Conservation (phyloP, 352 stramenopile species). For the Phytophthora citricola region DNA sequence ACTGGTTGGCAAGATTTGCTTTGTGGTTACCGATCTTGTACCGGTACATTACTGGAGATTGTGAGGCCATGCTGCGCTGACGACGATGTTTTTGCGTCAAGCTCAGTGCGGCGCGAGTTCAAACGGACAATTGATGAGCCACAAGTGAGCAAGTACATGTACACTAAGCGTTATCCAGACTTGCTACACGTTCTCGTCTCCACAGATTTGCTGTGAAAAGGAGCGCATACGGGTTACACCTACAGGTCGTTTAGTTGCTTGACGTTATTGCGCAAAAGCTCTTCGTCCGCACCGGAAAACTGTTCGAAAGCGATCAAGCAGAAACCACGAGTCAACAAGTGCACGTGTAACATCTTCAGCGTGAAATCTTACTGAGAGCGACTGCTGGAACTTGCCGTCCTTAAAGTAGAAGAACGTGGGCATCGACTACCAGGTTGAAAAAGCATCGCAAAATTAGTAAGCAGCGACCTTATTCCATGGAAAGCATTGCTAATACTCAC, state of each 20-base stretch:
- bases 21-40: conserved; percentile 13
- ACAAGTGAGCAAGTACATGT: conserved; percentile 12
- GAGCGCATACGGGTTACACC: conserved; percentile 2
- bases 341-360: background rate
- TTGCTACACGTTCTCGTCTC: conserved; percentile 2
- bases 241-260: conserved; percentile 82
- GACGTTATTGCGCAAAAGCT: conserved; percentile 73
- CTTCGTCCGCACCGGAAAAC: conserved; percentile 88
- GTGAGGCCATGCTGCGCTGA: background rate
- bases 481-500: conserved; percentile 47
- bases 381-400: conserved; percentile 77
- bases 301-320: conserved; percentile 16
- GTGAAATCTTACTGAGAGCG: conserved; percentile 63
- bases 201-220: background rate
- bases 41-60: conserved; percentile 1
- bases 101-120: background rate
- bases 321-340: conserved; percentile 18
- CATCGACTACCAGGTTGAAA: conserved; percentile 67
- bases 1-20: conserved; percentile 10
- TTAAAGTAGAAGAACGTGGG: conserved; percentile 89
- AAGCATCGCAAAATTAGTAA: conserved; percentile 8
- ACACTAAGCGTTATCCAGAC: conserved; percentile 8
- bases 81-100: background rate
- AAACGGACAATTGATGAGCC: background rate
- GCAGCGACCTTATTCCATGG: background rate